Base-by-base conservation (phyloP, 2,329 filamentous ascomycete species). In the Coniella vitis region DNA sequence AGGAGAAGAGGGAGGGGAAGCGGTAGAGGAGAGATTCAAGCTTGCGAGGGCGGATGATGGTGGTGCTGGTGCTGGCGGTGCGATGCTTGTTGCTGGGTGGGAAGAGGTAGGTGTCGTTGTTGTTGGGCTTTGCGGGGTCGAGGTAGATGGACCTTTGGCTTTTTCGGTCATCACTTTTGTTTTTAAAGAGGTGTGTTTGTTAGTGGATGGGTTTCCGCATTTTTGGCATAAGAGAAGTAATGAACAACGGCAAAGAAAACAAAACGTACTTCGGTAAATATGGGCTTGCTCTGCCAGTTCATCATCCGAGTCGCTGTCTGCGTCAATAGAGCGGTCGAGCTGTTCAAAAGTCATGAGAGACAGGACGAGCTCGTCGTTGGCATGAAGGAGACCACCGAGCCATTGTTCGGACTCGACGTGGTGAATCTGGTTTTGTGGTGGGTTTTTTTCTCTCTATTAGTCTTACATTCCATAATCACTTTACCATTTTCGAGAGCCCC, bases 341-440 rank as follows among this genome's bases (percentile, higher is more conserved):
- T 96, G 87, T 67, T 97, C 91, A 61, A 90, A 98, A 0, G 90
- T 87, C 80, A 95, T 95, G 49, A 98, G 75, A 1, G 90, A 89
- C 54, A 85, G 85, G 36, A 97, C 87, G n/a, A 98, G 83, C 66
- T 95, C 87, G 60, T 98, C 93, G 60, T 98, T 97, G 55, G 91
- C 90, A 60, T 93, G 88, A 16, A 98, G 82, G 4, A 98, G 75
- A 53, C 88, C 84, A 37, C 91, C 93, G 8, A 98, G 83, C 75
- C 87, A 96, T 60, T 97, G 84, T 61, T 97, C 91, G 8, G 83
- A 84, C 63, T 95, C 88, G 12, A 97, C 86, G 44, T 90, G 78
- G 61, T 97, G 89, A 55, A 97, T 95, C 80, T 84, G 38, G 29
- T 9, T 17, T 9, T 42, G 10, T n/a, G n/a, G n/a, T n/a, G n/a